Conservation (phyloP, 257 asterid species). For the Handroanthus guayacan region DNA sequence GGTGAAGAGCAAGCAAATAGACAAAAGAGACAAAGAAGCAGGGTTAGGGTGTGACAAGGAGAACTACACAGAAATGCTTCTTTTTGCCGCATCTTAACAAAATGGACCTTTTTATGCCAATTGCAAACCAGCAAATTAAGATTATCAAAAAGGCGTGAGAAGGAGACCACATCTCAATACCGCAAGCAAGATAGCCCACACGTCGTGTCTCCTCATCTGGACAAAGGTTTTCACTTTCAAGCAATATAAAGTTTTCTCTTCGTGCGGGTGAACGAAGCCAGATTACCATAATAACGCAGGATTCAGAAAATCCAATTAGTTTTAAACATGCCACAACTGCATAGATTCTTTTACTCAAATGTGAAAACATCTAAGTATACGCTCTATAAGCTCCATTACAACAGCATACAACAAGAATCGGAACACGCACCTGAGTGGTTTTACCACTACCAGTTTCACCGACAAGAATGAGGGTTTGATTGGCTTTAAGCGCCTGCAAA, state of each 20-base stretch:
- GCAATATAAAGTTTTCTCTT: neutral
- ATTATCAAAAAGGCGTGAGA: neutral
- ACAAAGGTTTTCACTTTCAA: neutral
- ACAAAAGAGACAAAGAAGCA: neutral
- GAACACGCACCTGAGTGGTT: constrained; percentile 79
- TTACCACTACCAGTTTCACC: constrained; percentile 99
- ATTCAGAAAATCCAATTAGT: neutral
- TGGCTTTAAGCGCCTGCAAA: constrained; percentile 64
- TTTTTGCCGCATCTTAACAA: neutral
- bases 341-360: neutral
- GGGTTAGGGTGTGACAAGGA: neutral
- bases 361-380: neutral
- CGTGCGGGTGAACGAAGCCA: neutral
- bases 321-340: neutral
- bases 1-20: neutral
- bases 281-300: neutral
- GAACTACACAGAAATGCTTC: neutral
- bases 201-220: neutral
- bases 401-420: neutral
- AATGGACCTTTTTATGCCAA: neutral
- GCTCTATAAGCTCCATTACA: neutral
- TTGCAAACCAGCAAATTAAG: neutral
- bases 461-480: constrained; percentile 82
- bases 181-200: neutral
- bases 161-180: neutral